Evolutionary conservation across 164 flowering plant species (phyloP), one percentile per base, ranked within the genome.

Genomic region (Nymphaea thermarum): DNA sequence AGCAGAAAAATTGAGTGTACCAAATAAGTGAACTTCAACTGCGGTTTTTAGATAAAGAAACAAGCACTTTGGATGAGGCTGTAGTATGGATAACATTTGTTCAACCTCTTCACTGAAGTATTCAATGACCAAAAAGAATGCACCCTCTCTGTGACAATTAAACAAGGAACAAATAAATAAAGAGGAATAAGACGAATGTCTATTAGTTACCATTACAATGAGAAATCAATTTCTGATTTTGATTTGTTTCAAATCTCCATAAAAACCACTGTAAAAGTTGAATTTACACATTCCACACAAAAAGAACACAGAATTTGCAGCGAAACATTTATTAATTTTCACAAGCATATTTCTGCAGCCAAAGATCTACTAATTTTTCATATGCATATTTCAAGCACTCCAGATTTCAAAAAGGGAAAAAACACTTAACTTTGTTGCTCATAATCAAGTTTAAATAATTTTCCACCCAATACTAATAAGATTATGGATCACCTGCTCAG

Each of bases 41-140:
- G 78, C 74, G 11, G 98, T 87, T 80, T 94, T 94, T 42, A 94
- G 75, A 80, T 86, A 91, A 66, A 89, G 88, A 76, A 94, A 94
- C 51, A 88, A 90, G 81, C 97, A 87, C 78, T 78, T 80, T 44
- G 93, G 93, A 74, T 83, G 80, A 73, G 86, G 75, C 11, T 70
- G 82, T 59, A 94, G 82, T 73, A 80, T 79, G 65, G 85, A 78
- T n/a, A 89, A 74, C 69, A 91, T 85, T 44, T 76, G 78, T 62
- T 79, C 66, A 68, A 70, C 72, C 67, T 89, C 87, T 51, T 77
- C 70, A 72, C 67, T 68, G 74, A 89, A 89, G 75, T 87, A 88
- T 65, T 86, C 82, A 61, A 84, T 66, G 59, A 89, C 78, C 81
- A 94, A 71, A 67, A 88, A 80, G 69, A 84, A 82, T 53, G 93